Conservation (phyloP, 2,329 filamentous ascomycete species). For the Endoconidiophora polonica region DNA sequence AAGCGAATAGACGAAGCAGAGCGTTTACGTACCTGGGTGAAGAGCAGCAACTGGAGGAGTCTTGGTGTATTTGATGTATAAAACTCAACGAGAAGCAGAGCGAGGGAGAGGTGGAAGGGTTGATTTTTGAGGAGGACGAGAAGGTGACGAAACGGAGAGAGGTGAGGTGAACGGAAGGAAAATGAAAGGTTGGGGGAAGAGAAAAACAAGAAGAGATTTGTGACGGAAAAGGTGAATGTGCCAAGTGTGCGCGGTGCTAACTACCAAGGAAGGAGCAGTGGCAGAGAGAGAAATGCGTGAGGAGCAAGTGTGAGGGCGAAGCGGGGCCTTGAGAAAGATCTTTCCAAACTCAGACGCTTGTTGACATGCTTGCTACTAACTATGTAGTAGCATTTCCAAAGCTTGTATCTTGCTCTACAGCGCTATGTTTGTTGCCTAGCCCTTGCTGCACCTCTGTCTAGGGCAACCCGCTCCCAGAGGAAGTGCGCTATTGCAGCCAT, state of each 20-base stretch:
- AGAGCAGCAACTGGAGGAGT: neutral
- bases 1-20: constrained; percentile 14
- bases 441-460: too few relatives aligned
- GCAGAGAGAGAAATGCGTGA: constrained; percentile 14
- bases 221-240: constrained; percentile 11
- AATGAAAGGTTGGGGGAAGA: constrained; percentile 5
- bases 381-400: too few relatives aligned
- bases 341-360: neutral
- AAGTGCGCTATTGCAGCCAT: too few relatives aligned
- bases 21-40: constrained; percentile 13
- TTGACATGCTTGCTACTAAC: neutral
- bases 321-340: neutral
- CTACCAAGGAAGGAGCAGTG: constrained; percentile 14
- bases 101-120: neutral
- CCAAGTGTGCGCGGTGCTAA: too few relatives aligned
- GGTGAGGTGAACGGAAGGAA: constrained; percentile 6
- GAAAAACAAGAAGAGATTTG: constrained; percentile 13
- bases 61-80: too few relatives aligned
- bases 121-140: neutral
- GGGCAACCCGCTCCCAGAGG: too few relatives aligned
- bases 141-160: constrained; percentile 7
- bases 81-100: neutral
- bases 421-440: too few relatives aligned
- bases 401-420: too few relatives aligned
- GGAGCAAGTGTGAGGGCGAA: constrained; percentile 12